Evolutionary conservation across 257 asterid genomes (phyloP).

Genomic region (Lycium barbarum): DNA sequence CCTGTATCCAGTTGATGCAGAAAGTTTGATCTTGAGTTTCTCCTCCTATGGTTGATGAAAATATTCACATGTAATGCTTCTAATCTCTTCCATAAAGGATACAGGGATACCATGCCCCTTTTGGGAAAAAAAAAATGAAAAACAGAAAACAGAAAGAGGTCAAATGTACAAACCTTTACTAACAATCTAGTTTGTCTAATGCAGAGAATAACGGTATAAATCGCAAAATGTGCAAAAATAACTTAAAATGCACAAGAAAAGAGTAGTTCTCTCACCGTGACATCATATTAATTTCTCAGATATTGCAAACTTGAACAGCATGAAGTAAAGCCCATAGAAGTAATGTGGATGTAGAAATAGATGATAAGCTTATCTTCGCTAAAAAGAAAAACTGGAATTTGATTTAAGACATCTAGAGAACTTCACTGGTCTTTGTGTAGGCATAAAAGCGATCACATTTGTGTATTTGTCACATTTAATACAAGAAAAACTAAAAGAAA

Average conservation of each 20-base stretch:
- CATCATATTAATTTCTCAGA: neutral
- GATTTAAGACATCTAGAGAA: no score
- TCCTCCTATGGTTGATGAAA: slow-evolving; percentile 78
- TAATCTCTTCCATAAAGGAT: slow-evolving; percentile 62
- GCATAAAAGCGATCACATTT: no score
- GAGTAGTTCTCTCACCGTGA: neutral
- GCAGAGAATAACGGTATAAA: neutral
- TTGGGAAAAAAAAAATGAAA: slow-evolving; percentile 39
- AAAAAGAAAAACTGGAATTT: no score
- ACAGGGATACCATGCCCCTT: slow-evolving; percentile 83
- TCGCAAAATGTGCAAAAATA: neutral
- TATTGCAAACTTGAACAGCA: no score
- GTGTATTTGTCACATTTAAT: no score
- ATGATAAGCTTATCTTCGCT: no score
- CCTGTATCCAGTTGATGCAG: slow-evolving; percentile 84
- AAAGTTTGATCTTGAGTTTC: slow-evolving; percentile 76
- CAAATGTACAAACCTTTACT: neutral
- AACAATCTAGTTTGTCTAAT: neutral
- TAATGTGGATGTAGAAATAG: no score
- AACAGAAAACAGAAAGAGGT: slow-evolving; percentile 1
- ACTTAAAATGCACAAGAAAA: neutral
- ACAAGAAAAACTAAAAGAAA: no score
- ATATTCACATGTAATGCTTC: slow-evolving; percentile 57
- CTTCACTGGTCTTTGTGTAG: no score
- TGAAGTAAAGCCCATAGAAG: no score